Percentiles rank a stretch among this genome's conserved stretches.
phyloP scores from a whole-genome alignment of 192 early-diverging fungal genomes.

The Coemansia sp. region DNA sequence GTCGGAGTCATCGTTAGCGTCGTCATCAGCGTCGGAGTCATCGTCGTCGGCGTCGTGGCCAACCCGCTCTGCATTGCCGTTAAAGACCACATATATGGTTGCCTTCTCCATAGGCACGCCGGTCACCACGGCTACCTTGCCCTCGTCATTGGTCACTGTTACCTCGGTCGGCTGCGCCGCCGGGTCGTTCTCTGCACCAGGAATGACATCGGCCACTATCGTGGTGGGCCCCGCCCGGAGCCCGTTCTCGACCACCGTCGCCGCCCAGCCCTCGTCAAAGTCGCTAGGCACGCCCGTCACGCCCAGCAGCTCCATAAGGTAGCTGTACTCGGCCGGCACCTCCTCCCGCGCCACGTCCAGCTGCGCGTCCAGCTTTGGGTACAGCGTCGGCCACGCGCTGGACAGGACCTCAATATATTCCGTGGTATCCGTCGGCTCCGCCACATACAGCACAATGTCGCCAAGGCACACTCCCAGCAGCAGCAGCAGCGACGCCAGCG shows the following conservation, averaged over 20 bases:
- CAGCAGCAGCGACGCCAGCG: slow-evolving; percentile 74
- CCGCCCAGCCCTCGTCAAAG: slow-evolving; percentile 25
- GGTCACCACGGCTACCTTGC: slow-evolving; percentile 11
- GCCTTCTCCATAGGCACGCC: slow-evolving; percentile 9
- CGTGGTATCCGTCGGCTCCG: slow-evolving; percentile 13
- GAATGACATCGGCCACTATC: slow-evolving; percentile 18
- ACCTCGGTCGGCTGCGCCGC: slow-evolving; percentile 12
- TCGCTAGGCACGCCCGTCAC: slow-evolving; percentile 18
- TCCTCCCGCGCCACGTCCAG: slow-evolving; percentile 14
- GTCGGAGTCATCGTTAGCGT: background rate
- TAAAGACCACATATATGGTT: slow-evolving; percentile 34
- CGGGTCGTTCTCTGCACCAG: slow-evolving; percentile 9
- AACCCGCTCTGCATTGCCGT: slow-evolving; percentile 19
- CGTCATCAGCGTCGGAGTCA: background rate
- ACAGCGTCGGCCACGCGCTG: slow-evolving; percentile 26
- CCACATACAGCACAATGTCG: slow-evolving; percentile 39
- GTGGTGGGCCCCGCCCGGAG: slow-evolving; percentile 32
- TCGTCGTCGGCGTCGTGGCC: slow-evolving; percentile 2
- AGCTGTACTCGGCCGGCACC: slow-evolving; percentile 35
- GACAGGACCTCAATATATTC: slow-evolving; percentile 31
- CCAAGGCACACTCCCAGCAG: slow-evolving; percentile 19
- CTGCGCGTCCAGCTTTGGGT: slow-evolving; percentile 19
- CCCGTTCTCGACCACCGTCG: slow-evolving; percentile 17
- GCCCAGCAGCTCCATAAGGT: slow-evolving; percentile 19
- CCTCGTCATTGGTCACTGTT: slow-evolving; percentile 12